phyloP scores from a whole-genome alignment of 2,329 filamentous ascomycete genomes.

The Penicillium sp. region DNA sequence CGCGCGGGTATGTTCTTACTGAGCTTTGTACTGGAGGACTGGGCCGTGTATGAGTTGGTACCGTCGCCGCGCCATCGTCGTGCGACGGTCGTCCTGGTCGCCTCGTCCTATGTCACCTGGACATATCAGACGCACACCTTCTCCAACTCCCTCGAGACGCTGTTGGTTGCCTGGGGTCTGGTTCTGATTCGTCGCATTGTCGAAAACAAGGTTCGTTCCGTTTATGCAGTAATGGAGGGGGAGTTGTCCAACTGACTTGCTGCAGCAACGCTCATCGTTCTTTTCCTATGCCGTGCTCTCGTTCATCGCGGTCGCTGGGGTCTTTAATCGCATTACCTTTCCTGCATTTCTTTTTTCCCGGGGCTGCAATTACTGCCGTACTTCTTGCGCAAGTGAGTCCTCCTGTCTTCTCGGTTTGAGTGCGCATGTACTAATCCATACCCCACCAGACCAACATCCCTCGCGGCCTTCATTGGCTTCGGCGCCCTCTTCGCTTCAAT shows the following conservation, averaged over 20 bases:
- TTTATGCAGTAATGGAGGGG: neutral
- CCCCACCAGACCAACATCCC: slow-evolving; percentile 48
- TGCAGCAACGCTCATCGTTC: slow-evolving; percentile 66
- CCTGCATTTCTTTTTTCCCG: slow-evolving; percentile 86
- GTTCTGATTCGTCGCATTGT: slow-evolving; percentile 85
- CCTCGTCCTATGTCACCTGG: slow-evolving; percentile 97
- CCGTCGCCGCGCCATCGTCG: slow-evolving; percentile 65
- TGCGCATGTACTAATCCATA: slow-evolving; percentile 27
- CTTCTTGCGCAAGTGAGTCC: slow-evolving; percentile 68
- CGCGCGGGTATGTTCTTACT: slow-evolving; percentile 86
- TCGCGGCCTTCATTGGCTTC: slow-evolving; percentile 60
- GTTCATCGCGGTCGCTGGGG: slow-evolving; percentile 73
- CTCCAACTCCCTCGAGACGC: slow-evolving; percentile 92
- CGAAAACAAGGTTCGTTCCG: slow-evolving; percentile 60
- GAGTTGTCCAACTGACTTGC: slow-evolving; percentile 2
- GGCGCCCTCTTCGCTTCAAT: slow-evolving; percentile 63
- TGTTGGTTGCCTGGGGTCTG: slow-evolving; percentile 87
- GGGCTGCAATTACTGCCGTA: slow-evolving; percentile 77
- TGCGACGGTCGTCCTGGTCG: slow-evolving; percentile 74
- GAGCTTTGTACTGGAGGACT: slow-evolving; percentile 96
- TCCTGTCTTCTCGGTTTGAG: neutral
- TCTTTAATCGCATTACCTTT: slow-evolving; percentile 97
- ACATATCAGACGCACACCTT: slow-evolving; percentile 98
- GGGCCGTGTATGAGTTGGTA: slow-evolving; percentile 90
- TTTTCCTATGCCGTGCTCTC: slow-evolving; percentile 73